phyloP scores from a whole-genome alignment of 495 filamentous ascomycete species.

The Talaromyces thailandensis region DNA sequence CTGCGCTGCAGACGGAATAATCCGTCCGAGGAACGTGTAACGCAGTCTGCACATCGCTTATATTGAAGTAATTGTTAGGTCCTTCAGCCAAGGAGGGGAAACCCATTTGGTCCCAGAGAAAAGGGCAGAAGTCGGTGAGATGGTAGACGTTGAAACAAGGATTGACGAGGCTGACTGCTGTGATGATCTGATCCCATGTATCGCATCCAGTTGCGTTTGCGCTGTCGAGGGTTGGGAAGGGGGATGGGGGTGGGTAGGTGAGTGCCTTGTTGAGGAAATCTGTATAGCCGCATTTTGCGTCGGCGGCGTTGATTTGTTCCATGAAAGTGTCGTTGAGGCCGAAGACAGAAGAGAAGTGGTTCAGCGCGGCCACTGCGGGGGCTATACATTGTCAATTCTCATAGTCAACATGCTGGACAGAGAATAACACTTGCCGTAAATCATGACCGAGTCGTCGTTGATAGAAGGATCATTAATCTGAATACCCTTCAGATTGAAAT shows the following conservation, averaged over 20 bases:
- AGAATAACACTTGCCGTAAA: conserved; percentile 16
- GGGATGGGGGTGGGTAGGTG: conserved; percentile 55
- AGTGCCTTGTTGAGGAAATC: conserved; percentile 52
- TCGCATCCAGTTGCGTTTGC: conserved; percentile 38
- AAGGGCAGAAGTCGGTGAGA: conserved; percentile 63
- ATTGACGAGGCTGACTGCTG: conserved; percentile 51
- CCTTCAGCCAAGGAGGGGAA: conserved; percentile 55
- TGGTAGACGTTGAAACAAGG: conserved; percentile 79
- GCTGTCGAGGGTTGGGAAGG: conserved; percentile 35
- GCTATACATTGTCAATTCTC: conserved; percentile 26
- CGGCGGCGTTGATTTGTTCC: conserved; percentile 42
- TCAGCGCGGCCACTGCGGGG: conserved; percentile 50
- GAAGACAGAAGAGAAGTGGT: conserved; percentile 53
- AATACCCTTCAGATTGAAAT: conserved; percentile 60
- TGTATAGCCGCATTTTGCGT: conserved; percentile 57
- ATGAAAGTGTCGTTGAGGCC: conserved; percentile 59
- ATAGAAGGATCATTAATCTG: conserved; percentile 64
- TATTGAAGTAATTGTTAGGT: conserved; percentile 65
- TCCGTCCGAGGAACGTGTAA: conserved; percentile 57
- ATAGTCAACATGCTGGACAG: too few relatives aligned
- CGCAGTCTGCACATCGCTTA: conserved; percentile 63
- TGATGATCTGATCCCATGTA: conserved; percentile 46
- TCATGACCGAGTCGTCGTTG: conserved; percentile 34
- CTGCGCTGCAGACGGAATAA: conserved; percentile 50
- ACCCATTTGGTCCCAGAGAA: conserved; percentile 64